Base-by-base conservation (phyloP, 202 grass and related monocot genomes). In the Zoysia matrella region DNA sequence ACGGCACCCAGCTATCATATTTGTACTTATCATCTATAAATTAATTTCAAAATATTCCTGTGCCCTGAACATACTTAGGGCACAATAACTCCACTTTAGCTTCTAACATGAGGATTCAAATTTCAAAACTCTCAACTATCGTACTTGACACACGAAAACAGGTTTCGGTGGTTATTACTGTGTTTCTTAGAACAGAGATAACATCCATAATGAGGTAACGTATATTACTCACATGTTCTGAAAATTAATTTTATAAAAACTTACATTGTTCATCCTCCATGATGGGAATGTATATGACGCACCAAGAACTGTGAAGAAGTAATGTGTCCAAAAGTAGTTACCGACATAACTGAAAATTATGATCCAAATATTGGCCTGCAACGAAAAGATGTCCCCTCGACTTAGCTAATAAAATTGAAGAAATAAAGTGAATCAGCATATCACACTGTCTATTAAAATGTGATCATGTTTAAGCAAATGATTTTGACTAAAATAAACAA, bases 261-360 rank as follows among this genome's bases (percentile, higher is more conserved):
- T 91, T 98, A 98, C 95, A 84, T 94, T 98, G 85, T 98, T 94
- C 95, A 98, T 98, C 50, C 88, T 92, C 92, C 92, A 98, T 81
- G 95, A 98, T 84, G 95, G 95, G 73, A 98, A 98, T 83, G 95
- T 98, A 76, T 98, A 98, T 3, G 95, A 98, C 1, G 92, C 90
- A 5, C 95, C 92, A 79, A 98, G 92, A 83, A 98, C 92, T 47
- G 90, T 91, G 88, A 98, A 98, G 81, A 98, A 98, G 75, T 98
- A 98, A 87, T 98, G 95, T 48, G 95, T 98, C 92, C 92, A 98
- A 80, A 98, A 95, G 84, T 98, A 98, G 66, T 95, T 98, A 65
- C 95, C 95, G 65, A 98, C 95, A 88, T 98, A 98, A 85, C 95
- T 98, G 75, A 98, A 98, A 89, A 94, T 98, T 74, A 93, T 89